Percentiles rank a stretch among this genome's conserved stretches.
These are phyloP conservation scores for Mallotus repandus DNA, from an alignment of 441 rosid genomes.

Conservation along the genomic window DNA sequence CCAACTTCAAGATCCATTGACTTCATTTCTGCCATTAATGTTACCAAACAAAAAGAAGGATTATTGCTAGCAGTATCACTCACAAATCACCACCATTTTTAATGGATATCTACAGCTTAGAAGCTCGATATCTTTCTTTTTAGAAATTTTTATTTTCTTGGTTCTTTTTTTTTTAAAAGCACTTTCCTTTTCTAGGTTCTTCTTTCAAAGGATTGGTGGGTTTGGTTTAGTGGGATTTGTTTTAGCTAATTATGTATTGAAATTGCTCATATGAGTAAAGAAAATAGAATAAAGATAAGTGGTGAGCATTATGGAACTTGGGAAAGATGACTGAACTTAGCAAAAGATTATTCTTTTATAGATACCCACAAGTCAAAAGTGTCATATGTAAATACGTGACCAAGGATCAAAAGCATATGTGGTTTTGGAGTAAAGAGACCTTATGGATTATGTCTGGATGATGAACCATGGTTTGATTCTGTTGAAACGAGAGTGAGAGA, in stretches of 20 bases:
- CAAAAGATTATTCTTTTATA: not conserved
- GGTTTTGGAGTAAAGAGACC: constrained; percentile 32
- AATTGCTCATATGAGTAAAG: too few relatives aligned
- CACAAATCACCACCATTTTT: not conserved
- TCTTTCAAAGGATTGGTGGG: not conserved
- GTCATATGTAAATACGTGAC: not conserved
- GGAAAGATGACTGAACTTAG: not conserved
- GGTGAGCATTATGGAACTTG: too few relatives aligned
- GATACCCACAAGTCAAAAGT: constrained; percentile 10
- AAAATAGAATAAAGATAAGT: too few relatives aligned
- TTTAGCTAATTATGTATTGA: too few relatives aligned
- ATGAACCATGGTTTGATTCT: constrained; percentile 66
- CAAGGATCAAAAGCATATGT: too few relatives aligned
- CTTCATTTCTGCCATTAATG: not conserved
- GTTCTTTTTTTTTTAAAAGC: not conserved
- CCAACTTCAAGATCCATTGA: not conserved
- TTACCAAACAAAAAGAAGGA: not conserved
- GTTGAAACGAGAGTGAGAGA: constrained; percentile 50
- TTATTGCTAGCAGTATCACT: not conserved
- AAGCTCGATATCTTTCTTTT: constrained; percentile 28
- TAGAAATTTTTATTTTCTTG: not conserved
- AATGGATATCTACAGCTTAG: constrained; percentile 31
- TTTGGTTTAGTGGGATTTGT: not conserved
- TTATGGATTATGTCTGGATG: constrained; percentile 41
- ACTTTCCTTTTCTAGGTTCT: not conserved